Evolutionary conservation across 352 stramenopile species (phyloP).

Genomic region (Pythium utonaiense): DNA sequence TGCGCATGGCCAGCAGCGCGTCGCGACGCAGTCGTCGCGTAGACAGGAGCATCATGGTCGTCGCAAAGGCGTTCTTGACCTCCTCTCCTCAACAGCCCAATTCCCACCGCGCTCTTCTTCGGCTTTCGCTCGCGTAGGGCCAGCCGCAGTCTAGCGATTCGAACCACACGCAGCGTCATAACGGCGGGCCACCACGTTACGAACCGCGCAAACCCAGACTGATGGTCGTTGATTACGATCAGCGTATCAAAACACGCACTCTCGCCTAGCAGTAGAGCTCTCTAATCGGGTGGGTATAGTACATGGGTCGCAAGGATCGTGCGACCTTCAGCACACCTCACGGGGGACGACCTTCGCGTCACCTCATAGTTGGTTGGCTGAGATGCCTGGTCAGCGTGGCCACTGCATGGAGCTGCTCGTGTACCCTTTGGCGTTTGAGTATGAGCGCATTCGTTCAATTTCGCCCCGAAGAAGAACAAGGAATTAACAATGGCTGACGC

Average conservation of each 20-base stretch:
- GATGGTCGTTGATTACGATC: conserved; percentile 9
- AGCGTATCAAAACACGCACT: neutral
- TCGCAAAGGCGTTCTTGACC: neutral
- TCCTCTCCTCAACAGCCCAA: conserved; percentile 5
- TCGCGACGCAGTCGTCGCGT: conserved; percentile 67
- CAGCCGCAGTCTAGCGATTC: conserved; percentile 13
- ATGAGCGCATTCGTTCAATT: conserved; percentile 79
- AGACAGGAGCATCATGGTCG: conserved; percentile 35
- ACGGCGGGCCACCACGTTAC: conserved; percentile 14
- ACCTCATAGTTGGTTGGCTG: conserved; percentile 19
- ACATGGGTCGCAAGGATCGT: neutral
- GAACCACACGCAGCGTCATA: conserved; percentile 1
- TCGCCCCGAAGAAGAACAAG: conserved; percentile 59
- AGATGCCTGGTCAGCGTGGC: neutral
- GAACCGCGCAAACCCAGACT: conserved; percentile 16
- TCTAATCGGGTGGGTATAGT: neutral
- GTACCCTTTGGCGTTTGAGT: neutral
- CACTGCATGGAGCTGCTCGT: conserved; percentile 2
- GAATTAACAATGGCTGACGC: conserved; percentile 81
- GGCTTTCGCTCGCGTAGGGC: conserved; percentile 16
- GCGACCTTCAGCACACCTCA: conserved; percentile 1
- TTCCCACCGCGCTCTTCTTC: conserved; percentile 29
- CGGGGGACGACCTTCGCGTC: conserved; percentile 11
- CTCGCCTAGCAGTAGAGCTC: neutral
- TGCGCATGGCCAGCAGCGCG: conserved; percentile 43